Evolutionary conservation across 495 filamentous ascomycete species (phyloP).

Genomic region (Daldinia bambusicola): DNA sequence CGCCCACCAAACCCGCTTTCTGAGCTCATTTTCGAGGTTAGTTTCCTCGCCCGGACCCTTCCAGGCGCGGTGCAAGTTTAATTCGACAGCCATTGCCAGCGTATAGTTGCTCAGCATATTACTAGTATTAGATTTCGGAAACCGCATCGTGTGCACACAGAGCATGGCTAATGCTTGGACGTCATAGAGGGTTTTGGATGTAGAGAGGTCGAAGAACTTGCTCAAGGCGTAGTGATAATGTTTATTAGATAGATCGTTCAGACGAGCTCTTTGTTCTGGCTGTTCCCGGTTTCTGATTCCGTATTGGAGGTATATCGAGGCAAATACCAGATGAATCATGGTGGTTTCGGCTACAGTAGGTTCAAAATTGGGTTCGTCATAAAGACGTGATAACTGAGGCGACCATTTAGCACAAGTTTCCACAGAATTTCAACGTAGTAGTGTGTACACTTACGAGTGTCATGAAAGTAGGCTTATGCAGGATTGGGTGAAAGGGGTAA

Average conservation of each 20-base stretch:
- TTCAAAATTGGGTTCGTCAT: conserved; percentile 69
- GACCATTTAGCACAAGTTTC: conserved; percentile 22
- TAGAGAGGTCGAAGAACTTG: conserved; percentile 70
- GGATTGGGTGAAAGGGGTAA: conserved; percentile 75
- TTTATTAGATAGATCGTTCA: conserved; percentile 71
- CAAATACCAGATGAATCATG: conserved; percentile 80
- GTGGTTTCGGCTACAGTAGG: conserved; percentile 72
- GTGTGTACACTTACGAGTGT: conserved; percentile 62
- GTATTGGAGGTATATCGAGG: conserved; percentile 79
- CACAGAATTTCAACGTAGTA: not conserved
- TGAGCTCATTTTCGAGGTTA: conserved; percentile 73
- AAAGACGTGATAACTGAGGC: conserved; percentile 66
- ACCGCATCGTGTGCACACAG: conserved; percentile 72
- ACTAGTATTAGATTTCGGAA: conserved; percentile 81
- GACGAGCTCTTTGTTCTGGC: conserved; percentile 59
- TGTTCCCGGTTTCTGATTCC: conserved; percentile 69
- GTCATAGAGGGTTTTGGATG: conserved; percentile 67
- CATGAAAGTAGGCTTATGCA: conserved; percentile 77
- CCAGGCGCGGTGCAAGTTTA: conserved; percentile 76
- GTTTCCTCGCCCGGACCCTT: conserved; percentile 65
- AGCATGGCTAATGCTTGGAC: conserved; percentile 78
- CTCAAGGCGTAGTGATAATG: conserved; percentile 79
- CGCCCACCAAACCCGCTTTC: conserved; percentile 81
- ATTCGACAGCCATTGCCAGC: conserved; percentile 72
- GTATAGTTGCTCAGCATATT: conserved; percentile 70